Conservation (phyloP, 2,329 filamentous ascomycete species). For the Albophoma yamanashiensis region DNA sequence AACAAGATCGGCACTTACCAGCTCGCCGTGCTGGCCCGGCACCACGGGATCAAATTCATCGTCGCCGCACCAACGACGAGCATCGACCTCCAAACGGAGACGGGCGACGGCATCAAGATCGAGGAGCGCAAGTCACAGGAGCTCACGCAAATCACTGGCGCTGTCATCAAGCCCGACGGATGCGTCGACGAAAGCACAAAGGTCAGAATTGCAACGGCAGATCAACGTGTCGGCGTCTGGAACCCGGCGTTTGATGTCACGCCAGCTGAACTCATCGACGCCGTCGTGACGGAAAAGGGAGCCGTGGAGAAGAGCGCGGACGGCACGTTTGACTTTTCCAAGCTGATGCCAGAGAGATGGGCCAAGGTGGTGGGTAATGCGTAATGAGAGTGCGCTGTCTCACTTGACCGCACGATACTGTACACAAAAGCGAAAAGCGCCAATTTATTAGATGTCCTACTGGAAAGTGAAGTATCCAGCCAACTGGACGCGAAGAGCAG, state of each 20-base stretch:
- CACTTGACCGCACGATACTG: not conserved
- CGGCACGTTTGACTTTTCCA: constrained; percentile 57
- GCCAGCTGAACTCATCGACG: constrained; percentile 79
- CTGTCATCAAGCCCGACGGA: constrained; percentile 53
- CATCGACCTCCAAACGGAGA: constrained; percentile 73
- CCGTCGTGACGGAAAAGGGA: constrained; percentile 85
- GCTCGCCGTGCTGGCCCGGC: constrained; percentile 77
- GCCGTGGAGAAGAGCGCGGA: constrained; percentile 66
- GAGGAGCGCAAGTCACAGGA: constrained; percentile 77
- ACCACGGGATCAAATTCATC: constrained; percentile 88
- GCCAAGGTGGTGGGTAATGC: constrained; percentile 14
- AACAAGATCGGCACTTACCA: constrained; percentile 98
- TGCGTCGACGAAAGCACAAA: constrained; percentile 51
- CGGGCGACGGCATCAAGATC: constrained; percentile 74
- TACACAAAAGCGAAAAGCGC: not conserved
- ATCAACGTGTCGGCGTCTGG: constrained; percentile 75
- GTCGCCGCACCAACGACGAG: constrained; percentile 92
- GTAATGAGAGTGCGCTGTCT: not conserved
- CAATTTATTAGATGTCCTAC: not conserved
- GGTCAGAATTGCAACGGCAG: constrained; percentile 69
- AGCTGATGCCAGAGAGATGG: constrained; percentile 47
- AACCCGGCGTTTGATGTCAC: constrained; percentile 97
- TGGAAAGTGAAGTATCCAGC: not conserved
- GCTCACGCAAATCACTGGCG: constrained; percentile 75
- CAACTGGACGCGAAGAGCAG: not conserved